Evolutionary conservation across 2,329 filamentous ascomycete species (phyloP), one percentile per base, ranked within the genome.

Genomic region (Nemania bipapillata): DNA sequence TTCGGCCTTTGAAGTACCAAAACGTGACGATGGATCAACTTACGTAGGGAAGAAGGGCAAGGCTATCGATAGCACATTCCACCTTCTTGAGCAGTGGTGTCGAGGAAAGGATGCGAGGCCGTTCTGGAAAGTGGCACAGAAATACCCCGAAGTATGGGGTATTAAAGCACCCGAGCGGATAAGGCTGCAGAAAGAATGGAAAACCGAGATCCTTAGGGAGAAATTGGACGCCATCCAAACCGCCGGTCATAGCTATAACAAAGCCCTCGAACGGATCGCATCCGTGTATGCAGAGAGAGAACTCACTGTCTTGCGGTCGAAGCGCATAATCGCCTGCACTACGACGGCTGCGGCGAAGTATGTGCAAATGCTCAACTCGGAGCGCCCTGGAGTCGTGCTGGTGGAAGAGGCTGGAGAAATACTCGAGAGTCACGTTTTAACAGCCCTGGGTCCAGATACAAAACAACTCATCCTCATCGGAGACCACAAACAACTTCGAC

Each of bases 401-500:
- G 86, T 92, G 0, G 72, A 74, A 59, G 72, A 74, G 52, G 73
- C 72, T 6, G 72, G 72, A 8, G 73, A 74, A 54, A 71, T 74
- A 49, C 53, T 73, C 1, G 73, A 74, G 28, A 69, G 66, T 15
- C 71, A 74, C 15, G 65, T 74, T 28, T 53, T 74, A 1, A 71
- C 72, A 2, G 71, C 71, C 4, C 28, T 73, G 15, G 61, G 68
- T 5, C 72, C 72, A 12, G 65, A 66, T 4, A 55, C 70, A 1
- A 70, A 74, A 49, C 89, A 92, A 53, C 75, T 92, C 0, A 84
- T 93, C 0, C 77, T 92, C 1, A 93, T 93, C 11, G 91, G 91
- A 0, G 91, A 93, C 62, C 91, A 93, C 75, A 86, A 90, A 63
- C 91, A 93, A 70, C 83, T 93, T 0, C 86, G 90, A 0, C 91